Evolutionary conservation across 2,329 filamentous ascomycete genomes (phyloP).

Genomic region (Aspergillus pseudoviridinutans): DNA sequence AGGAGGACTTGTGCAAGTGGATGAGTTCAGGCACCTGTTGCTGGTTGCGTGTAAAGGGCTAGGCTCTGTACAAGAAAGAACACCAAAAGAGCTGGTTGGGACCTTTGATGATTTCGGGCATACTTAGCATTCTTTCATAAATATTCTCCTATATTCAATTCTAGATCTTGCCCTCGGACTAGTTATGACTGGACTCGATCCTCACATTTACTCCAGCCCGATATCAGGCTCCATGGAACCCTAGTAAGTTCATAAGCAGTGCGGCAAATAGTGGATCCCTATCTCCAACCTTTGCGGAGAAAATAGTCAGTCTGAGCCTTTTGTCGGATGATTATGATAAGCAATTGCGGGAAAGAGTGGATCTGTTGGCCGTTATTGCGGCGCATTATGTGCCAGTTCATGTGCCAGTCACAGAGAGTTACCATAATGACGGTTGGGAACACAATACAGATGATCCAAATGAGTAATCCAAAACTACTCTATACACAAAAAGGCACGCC

Average conservation of each 20-base stretch:
- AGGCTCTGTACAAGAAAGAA: neutral
- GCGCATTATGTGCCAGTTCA: neutral
- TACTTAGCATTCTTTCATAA: neutral
- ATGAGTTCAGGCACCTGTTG: neutral
- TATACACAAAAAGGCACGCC: neutral
- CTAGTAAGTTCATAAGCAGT: neutral
- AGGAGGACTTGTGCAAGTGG: neutral
- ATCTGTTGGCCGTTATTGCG: neutral
- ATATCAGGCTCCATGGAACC: neutral
- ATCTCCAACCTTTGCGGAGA: neutral
- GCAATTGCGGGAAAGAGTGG: neutral
- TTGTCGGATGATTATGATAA: neutral
- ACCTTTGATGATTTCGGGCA: neutral
- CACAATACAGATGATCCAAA: no score
- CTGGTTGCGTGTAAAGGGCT: constrained; percentile 3
- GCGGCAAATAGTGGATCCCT: neutral
- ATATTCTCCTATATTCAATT: neutral
- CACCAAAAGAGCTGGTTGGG: neutral
- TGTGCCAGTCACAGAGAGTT: no score
- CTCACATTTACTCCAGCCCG: neutral
- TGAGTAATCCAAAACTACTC: neutral
- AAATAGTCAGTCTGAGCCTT: neutral
- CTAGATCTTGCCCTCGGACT: neutral
- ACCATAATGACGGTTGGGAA: no score
- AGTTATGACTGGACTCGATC: neutral